Base-by-base conservation (phyloP, 768 basidiomycete genomes). In the Stropharia rugosoannulata region DNA sequence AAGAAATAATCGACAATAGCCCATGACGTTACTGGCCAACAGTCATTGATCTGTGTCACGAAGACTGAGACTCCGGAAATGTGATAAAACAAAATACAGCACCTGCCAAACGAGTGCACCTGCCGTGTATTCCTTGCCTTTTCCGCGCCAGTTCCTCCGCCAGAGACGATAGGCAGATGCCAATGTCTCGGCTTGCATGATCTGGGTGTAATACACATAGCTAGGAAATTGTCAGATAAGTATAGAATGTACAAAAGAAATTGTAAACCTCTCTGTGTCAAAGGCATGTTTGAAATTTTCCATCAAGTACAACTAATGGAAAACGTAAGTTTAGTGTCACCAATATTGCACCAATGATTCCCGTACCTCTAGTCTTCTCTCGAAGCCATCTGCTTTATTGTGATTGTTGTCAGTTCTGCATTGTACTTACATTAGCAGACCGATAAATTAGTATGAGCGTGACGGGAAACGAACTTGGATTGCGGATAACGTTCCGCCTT, bases 51-150 rank as follows among this genome's bases (percentile, higher is more conserved):
- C 87, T 92, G 62, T 15, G 42, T 38, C n/a, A 19, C 29, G 43
- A 29, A 29, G 41, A 29, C 45, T 39, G n/a, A 39, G 37, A 48
- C 6, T 6, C 27, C 18, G 37, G 22, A 41, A 16, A 10, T 29
- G 11, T 9, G 11, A 50, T 37, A 3, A 49, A 18, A 32, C 9
- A 32, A 18, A 22, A 35, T 27, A 18, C 36, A 79, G 72, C 63
- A 93, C 87, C 85, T 96, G 94, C 95, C 95, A 98, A 22, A 97
- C 95, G 37, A 98, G 80, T 32, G 94, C 95, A 43, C 93, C 94
- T 5, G 93, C 84, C 1, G 90, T 93, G 69, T 92, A 86, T 66
- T 97, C 90, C 64, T 74, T 82, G 7, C 93, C 93, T 57, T 70
- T 81, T n/a, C 96, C 96, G 32, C 80, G 76, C 93, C 94, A 98